phyloP scores from a whole-genome alignment of 345 rosid species.

The Tarenaya hassleriana region DNA sequence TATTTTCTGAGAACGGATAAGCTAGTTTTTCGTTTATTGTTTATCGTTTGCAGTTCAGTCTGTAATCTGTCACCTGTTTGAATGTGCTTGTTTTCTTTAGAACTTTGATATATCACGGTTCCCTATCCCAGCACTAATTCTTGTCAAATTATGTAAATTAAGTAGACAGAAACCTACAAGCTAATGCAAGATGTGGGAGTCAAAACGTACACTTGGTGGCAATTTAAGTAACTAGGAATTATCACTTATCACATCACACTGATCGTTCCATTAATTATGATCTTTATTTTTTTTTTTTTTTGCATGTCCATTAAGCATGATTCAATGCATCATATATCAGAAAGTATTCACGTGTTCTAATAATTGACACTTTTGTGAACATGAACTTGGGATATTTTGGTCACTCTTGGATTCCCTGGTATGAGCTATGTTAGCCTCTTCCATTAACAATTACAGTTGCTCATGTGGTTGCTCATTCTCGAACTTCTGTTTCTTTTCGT shows the following conservation, averaged over 20 bases:
- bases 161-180: constrained; percentile 1
- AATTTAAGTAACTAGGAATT: constrained; percentile 19
- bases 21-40: not conserved
- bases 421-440: constrained; percentile 5
- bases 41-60: constrained; percentile 7
- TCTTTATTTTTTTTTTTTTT: too few relatives aligned
- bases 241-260: not conserved
- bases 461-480: too few relatives aligned
- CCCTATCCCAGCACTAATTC: not conserved
- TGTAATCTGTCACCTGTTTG: not conserved
- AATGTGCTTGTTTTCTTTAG: constrained; percentile 5
- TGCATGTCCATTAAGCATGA: not conserved
- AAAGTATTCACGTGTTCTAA: constrained; percentile 6
- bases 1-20: constrained; percentile 5
- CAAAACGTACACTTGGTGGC: constrained; percentile 6
- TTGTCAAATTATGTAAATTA: constrained; percentile 2
- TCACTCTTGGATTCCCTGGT: not conserved
- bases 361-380: not conserved
- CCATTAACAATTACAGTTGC: not conserved
- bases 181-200: constrained; percentile 10
- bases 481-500: not conserved
- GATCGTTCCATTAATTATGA: not conserved
- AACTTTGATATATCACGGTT: constrained; percentile 10
- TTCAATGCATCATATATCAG: constrained; percentile 14
- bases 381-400: too few relatives aligned